Evolutionary conservation across 2,329 filamentous ascomycete genomes (phyloP), one percentile per base, ranked within the genome.

Genomic region (Microdochium bolleyi): DNA sequence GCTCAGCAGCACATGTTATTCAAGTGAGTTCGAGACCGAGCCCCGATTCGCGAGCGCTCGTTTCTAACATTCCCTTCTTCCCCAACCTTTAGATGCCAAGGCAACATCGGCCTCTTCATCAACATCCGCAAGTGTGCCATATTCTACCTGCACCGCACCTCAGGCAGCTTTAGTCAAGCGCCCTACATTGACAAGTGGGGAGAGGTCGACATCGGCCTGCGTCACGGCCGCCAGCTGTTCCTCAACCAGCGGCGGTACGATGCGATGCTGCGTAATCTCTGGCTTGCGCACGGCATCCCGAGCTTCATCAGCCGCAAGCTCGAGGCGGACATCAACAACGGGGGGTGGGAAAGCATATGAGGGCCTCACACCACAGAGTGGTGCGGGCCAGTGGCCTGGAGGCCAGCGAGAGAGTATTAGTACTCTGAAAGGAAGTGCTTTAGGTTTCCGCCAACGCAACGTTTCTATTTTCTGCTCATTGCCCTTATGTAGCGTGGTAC

Each of bases 141-240:
- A 41, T 83, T 95, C 55, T 95, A 95, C 68, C 75, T 95, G 52
- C 91, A 96, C 71, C 83, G 86, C 55, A 76, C 78, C 30, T 88
- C 88, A 49, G 94, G 94, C 38, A 91, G 88, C 24, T 99, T 88
- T 74, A 85, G 87, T 57, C 81, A 86, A 44, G 92, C 94, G 3
- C 94, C 94, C 0, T 99, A 97, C 68, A 86, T 97, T 57, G 94
- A 99, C 70, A 88, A 89, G 65, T 95, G 96, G 66, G 95, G 95
- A 58, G 94, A 99, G 76, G 88, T 90, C 3, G 94, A 99, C 69
- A 84, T 89, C n/a, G 92, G 92, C 44, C 77, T 99, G 34, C 82
- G 89, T 55, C 87, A 94, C 57, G 88, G 89, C 55, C 85, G 95
- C 53, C 92, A 95, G 70, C 75, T 99, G 49, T 96, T 91, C 67